These are phyloP conservation scores for Phytophthora ohioensis DNA, from an alignment of 352 stramenopile genomes.

Conservation along the genomic window DNA sequence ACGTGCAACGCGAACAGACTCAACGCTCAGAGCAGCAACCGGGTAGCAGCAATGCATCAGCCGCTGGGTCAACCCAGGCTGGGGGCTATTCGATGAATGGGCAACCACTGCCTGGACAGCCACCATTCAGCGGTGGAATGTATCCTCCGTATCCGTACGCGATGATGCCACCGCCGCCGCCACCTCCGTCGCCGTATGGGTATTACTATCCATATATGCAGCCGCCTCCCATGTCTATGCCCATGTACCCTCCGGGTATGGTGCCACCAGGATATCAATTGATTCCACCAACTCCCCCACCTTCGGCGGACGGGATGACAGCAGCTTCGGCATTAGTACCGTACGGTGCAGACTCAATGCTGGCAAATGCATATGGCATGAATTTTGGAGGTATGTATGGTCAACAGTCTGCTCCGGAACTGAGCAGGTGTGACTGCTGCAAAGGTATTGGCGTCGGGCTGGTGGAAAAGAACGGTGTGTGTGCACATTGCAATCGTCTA, in stretches of 20 bases:
- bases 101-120: constrained; percentile 18
- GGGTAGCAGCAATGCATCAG: constrained; percentile 16
- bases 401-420: constrained; percentile 32
- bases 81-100: constrained; percentile 20
- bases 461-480: constrained; percentile 77
- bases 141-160: constrained; percentile 50
- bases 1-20: constrained; percentile 8
- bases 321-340: constrained; percentile 45
- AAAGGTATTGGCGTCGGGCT: constrained; percentile 60
- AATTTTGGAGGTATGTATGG: constrained; percentile 25
- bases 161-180: constrained; percentile 40
- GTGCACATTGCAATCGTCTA: constrained; percentile 74
- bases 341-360: constrained; percentile 37
- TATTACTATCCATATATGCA: constrained; percentile 57
- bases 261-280: constrained; percentile 37
- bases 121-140: constrained; percentile 37
- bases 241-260: constrained; percentile 42
- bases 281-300: constrained; percentile 26
- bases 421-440: constrained; percentile 66
- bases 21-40: not conserved
- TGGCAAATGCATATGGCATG: constrained; percentile 25
- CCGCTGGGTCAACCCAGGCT: not conserved
- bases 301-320: constrained; percentile 30
- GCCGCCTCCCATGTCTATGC: constrained; percentile 34
- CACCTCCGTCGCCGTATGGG: constrained; percentile 34